phyloP scores from a whole-genome alignment of 805 yeast species.

The Pichia membranifaciens region DNA sequence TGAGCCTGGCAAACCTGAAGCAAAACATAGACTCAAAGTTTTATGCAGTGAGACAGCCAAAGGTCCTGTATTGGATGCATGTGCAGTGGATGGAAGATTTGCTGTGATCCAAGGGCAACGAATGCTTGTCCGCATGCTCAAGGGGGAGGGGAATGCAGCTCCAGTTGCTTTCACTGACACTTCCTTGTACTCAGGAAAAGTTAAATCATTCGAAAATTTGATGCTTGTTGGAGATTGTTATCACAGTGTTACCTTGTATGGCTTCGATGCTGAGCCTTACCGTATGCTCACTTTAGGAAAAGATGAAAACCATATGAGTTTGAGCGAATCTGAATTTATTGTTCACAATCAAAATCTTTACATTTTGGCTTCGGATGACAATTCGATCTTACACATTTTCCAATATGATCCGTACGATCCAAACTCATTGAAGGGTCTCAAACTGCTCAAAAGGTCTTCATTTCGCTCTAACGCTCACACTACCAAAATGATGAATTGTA shows the following conservation, averaged over 20 bases:
- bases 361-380: constrained; percentile 63
- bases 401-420: constrained; percentile 94
- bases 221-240: constrained; percentile 75
- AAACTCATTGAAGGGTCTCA: constrained; percentile 71
- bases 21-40: constrained; percentile 70
- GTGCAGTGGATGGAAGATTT: constrained; percentile 78
- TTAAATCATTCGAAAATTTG: constrained; percentile 78
- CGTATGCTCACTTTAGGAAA: constrained; percentile 74
- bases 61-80: constrained; percentile 76
- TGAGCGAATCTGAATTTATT: constrained; percentile 69
- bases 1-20: constrained; percentile 81
- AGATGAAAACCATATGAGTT: constrained; percentile 59
- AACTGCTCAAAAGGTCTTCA: constrained; percentile 61
- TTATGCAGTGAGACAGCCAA: constrained; percentile 66
- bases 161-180: constrained; percentile 93
- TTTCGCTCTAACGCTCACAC: constrained; percentile 62
- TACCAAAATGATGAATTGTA: constrained; percentile 45
- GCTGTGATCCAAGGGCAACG: constrained; percentile 85
- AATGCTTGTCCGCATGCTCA: constrained; percentile 69
- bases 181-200: constrained; percentile 70
- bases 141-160: constrained; percentile 67
- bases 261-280: constrained; percentile 94
- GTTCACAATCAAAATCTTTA: constrained; percentile 63
- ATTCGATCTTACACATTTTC: constrained; percentile 60
- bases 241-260: constrained; percentile 72